phyloP scores from a whole-genome alignment of 2,329 filamentous ascomycete genomes.

The Aspergillus sp. region DNA sequence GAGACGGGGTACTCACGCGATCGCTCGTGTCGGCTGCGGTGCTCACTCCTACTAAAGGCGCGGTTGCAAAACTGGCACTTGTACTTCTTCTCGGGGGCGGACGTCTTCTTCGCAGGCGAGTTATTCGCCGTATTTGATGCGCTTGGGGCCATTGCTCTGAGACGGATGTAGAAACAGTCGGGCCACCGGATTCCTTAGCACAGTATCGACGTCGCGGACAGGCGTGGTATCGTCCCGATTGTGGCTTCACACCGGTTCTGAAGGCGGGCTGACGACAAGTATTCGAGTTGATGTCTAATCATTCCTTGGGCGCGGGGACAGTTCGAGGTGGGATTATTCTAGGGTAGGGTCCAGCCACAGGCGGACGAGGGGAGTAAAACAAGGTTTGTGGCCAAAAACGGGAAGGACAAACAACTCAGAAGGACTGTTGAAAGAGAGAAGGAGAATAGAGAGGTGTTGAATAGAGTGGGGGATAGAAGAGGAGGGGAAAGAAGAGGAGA shows the following conservation, averaged over 20 bases:
- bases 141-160: slow-evolving; percentile 41
- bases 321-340: slow-evolving; percentile 23
- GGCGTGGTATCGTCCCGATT: slow-evolving; percentile 39
- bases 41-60: slow-evolving; percentile 96
- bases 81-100: slow-evolving; percentile 94
- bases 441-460: slow-evolving; percentile 21
- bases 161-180: slow-evolving; percentile 16
- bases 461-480: slow-evolving; percentile 20
- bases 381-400: slow-evolving; percentile 18
- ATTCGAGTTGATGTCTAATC: slow-evolving; percentile 43
- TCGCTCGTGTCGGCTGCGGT: slow-evolving; percentile 93
- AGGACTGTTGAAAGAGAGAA: slow-evolving; percentile 14
- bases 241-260: slow-evolving; percentile 45
- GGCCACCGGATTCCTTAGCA: slow-evolving; percentile 27
- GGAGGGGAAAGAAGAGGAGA: slow-evolving; percentile 18
- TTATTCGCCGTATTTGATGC: slow-evolving; percentile 67
- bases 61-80: slow-evolving; percentile 99
- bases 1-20: slow-evolving; percentile 74
- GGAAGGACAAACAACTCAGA: slow-evolving; percentile 25
- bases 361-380: slow-evolving; percentile 28
- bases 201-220: slow-evolving; percentile 25
- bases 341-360: slow-evolving; percentile 41
- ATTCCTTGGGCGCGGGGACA: slow-evolving; percentile 41
- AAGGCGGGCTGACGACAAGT: slow-evolving; percentile 41
- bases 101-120: slow-evolving; percentile 76